A percentile compares a stretch with the other conserved stretches of the same genome.
Evolutionary conservation across 169 alveolate genomes (phyloP).

Genomic region (Ichthyophthirius multifiliis): DNA sequence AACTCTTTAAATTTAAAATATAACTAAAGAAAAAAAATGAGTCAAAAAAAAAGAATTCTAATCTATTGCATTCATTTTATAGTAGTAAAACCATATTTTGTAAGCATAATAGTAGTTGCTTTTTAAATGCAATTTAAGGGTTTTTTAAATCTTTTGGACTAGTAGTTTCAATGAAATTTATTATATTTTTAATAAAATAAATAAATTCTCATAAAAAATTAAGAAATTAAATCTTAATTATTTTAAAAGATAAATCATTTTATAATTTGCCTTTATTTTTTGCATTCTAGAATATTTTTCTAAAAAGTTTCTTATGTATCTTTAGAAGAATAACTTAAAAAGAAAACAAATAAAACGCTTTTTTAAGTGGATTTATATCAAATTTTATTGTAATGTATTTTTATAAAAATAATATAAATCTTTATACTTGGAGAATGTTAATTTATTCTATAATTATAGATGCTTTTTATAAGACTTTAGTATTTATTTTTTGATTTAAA

Average conservation of each 20-base stretch:
- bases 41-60: background rate
- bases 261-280: background rate
- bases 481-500: background rate
- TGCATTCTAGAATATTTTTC: background rate
- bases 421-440: background rate
- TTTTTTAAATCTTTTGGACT: background rate
- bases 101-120: background rate
- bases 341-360: background rate
- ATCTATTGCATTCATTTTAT: background rate
- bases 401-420: background rate
- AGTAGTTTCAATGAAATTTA: background rate
- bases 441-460: background rate
- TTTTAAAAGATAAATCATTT: background rate
- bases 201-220: background rate
- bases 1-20: too few relatives aligned
- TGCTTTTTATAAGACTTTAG: background rate
- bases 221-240: background rate
- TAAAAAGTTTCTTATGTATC: background rate
- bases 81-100: background rate
- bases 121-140: background rate
- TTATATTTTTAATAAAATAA: background rate
- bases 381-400: background rate
- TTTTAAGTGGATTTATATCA: background rate
- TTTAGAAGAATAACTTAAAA: background rate
- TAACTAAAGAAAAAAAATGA: too few relatives aligned